Evolutionary conservation across 129 eudicot species (phyloP).

Genomic region (Gnaphalium uliginosum): DNA sequence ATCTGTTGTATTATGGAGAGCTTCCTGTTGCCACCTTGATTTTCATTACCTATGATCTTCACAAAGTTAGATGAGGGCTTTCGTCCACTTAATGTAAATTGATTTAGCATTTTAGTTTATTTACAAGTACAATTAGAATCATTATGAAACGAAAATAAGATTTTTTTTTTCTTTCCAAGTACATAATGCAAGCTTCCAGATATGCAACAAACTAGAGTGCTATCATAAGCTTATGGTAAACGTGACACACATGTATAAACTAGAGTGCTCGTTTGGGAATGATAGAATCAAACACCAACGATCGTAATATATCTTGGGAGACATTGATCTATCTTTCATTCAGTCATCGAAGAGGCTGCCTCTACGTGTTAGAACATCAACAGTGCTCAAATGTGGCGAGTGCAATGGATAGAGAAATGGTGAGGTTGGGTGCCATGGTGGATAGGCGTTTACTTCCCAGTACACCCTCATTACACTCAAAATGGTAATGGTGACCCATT

Average conservation of each 20-base stretch:
- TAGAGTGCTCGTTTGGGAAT: neutral
- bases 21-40: too few relatives aligned
- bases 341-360: neutral
- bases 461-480: neutral
- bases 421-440: neutral
- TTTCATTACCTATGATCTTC: neutral
- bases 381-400: neutral
- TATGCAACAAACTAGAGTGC: neutral
- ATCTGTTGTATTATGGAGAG: too few relatives aligned
- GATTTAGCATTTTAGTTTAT: neutral
- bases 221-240: too few relatives aligned
- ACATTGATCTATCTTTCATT: neutral
- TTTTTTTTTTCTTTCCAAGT: too few relatives aligned
- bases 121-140: conserved; percentile 3
- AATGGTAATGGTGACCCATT: too few relatives aligned
- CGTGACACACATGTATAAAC: neutral
- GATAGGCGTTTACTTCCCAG: neutral
- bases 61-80: neutral
- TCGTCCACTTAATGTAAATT: neutral
- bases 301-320: neutral
- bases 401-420: neutral
- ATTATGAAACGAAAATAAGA: neutral
- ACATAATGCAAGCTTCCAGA: neutral
- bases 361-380: neutral
- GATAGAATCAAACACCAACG: neutral